phyloP scores from a whole-genome alignment of 75 land plant species.

The Sequoiadendron giganteum region DNA sequence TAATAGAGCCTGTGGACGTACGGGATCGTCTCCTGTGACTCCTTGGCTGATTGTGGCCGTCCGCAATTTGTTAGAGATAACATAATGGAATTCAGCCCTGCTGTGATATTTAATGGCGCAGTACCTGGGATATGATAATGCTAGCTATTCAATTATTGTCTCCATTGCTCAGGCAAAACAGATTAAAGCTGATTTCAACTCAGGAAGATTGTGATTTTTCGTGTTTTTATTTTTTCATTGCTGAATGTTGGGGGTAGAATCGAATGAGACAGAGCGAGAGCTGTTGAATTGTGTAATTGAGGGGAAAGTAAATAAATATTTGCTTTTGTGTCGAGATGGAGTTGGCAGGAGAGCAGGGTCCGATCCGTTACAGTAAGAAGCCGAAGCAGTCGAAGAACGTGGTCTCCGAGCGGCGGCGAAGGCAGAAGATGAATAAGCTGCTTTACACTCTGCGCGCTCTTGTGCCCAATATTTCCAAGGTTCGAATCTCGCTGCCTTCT shows the following conservation, averaged over 20 bases:
- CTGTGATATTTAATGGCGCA: neutral
- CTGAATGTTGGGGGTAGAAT: too few relatives aligned
- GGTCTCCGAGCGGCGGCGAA: slow-evolving; percentile 70
- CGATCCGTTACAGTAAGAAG: neutral
- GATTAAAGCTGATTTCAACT: neutral
- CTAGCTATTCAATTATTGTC: neutral
- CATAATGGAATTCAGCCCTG: too few relatives aligned
- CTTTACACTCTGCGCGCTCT: slow-evolving; percentile 74
- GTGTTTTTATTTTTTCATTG: neutral
- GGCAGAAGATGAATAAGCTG: slow-evolving; percentile 85
- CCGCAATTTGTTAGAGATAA: neutral
- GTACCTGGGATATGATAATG: neutral
- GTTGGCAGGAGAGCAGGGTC: neutral
- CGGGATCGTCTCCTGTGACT: neutral
- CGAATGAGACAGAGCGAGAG: neutral
- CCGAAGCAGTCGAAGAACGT: slow-evolving; percentile 16
- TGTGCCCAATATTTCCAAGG: slow-evolving; percentile 93
- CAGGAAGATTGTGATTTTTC: neutral
- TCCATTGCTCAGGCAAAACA: too few relatives aligned
- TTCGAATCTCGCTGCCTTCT: neutral
- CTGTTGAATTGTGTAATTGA: neutral
- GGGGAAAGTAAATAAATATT: neutral
- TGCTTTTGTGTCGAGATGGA: neutral
- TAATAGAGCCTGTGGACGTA: neutral
- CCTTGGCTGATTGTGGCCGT: neutral